These are phyloP conservation scores for Hypoxylon sp. DNA, from an alignment of 2,329 filamentous ascomycete species.

Conservation along the genomic window DNA sequence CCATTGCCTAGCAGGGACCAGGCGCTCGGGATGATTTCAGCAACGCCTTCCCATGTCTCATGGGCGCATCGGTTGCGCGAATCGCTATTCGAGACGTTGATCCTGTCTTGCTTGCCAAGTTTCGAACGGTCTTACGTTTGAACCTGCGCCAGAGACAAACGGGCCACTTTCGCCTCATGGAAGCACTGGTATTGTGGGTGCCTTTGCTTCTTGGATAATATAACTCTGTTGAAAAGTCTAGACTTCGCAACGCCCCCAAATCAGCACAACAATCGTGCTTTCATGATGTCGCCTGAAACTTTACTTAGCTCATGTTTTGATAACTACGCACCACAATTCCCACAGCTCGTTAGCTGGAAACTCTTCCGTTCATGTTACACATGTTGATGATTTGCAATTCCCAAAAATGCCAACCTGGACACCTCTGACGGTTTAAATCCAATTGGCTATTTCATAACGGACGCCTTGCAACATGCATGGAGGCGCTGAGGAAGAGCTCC, in stretches of 20 bases:
- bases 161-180: constrained; percentile 27
- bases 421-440: constrained; percentile 26
- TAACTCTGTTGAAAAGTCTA: constrained; percentile 27
- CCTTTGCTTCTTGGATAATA: constrained; percentile 29
- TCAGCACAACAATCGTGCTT: constrained; percentile 6
- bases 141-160: constrained; percentile 5
- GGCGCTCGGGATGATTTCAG: constrained; percentile 40
- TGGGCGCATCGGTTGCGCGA: constrained; percentile 28
- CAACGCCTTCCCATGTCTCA: constrained; percentile 39
- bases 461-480: constrained; percentile 34
- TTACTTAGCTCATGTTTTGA: constrained; percentile 4
- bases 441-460: constrained; percentile 31
- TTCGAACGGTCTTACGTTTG: constrained; percentile 23
- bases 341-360: constrained; percentile 9
- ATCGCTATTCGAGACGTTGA: constrained; percentile 29
- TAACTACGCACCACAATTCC: neutral
- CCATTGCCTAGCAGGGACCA: constrained; percentile 33
- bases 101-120: constrained; percentile 19
- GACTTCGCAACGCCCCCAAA: constrained; percentile 35
- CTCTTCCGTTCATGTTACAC: neutral
- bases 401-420: neutral
- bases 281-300: constrained; percentile 2
- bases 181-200: constrained; percentile 20
- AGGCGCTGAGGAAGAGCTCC: constrained; percentile 32
- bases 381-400: constrained; percentile 22